Evolutionary conservation across 345 rosid species (phyloP).

Genomic region (Linum trigynum): DNA sequence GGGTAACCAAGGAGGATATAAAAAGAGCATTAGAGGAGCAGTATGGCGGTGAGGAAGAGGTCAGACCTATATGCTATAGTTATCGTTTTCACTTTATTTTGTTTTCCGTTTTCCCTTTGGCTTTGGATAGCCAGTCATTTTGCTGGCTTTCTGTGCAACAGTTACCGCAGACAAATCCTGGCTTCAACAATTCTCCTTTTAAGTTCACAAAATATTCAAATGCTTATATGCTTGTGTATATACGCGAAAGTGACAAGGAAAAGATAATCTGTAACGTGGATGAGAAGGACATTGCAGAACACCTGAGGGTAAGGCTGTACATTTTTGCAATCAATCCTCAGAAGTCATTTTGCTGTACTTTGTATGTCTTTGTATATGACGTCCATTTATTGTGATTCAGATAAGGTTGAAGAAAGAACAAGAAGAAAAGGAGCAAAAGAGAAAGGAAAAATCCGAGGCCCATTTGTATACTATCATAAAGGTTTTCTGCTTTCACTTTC

Average conservation of each 20-base stretch:
- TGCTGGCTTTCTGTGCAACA: constrained; percentile 25
- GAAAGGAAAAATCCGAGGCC: constrained; percentile 86
- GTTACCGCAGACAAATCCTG: constrained; percentile 88
- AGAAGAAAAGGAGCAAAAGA: constrained; percentile 87
- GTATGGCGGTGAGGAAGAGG: constrained; percentile 99
- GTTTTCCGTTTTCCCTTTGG: neutral
- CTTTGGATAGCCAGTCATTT: neutral
- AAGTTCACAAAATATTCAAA: constrained; percentile 89
- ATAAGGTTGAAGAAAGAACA: constrained; percentile 90
- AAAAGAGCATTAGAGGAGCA: constrained; percentile 95
- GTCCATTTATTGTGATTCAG: constrained; percentile 29
- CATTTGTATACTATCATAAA: constrained; percentile 81
- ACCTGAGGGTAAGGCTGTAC: constrained; percentile 56
- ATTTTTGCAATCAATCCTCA: neutral
- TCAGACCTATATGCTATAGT: constrained; percentile 6
- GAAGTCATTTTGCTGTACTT: neutral
- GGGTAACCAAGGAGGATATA: constrained; percentile 89
- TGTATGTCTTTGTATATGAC: neutral
- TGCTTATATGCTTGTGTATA: constrained; percentile 98
- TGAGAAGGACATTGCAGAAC: constrained; percentile 95
- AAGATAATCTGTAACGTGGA: constrained; percentile 94
- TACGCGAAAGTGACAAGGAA: constrained; percentile 93
- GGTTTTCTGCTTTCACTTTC: constrained; percentile 25
- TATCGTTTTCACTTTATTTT: neutral
- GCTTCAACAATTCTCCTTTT: constrained; percentile 84